Evolutionary conservation across 345 rosid species (phyloP).

Genomic region (Gossypium raimondii): DNA sequence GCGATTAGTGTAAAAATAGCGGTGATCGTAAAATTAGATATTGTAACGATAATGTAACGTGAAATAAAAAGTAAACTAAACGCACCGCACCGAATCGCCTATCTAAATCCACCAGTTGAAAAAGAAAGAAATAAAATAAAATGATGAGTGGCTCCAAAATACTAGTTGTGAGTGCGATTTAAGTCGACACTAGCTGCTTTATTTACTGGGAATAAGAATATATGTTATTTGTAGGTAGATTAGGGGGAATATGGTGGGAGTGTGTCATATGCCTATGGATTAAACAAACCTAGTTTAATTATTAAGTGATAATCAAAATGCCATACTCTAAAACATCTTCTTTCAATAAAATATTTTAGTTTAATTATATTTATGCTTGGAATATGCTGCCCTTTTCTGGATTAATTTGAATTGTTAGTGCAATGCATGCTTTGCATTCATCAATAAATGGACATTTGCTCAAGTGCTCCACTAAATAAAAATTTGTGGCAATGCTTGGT

Average conservation of each 20-base stretch:
- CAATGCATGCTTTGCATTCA: neutral
- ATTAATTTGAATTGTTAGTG: neutral
- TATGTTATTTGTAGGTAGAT: neutral
- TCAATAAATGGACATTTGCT: neutral
- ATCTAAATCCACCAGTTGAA: too few relatives aligned
- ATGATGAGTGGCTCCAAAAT: neutral
- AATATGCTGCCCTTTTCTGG: neutral
- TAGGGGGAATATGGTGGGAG: neutral
- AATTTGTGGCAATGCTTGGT: neutral
- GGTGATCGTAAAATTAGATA: too few relatives aligned
- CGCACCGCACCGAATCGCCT: fast-evolving
- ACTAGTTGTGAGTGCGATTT: neutral
- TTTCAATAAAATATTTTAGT: neutral
- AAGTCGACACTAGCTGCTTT: neutral
- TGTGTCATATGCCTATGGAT: neutral
- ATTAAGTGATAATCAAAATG: neutral
- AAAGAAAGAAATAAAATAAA: neutral
- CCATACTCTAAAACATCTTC: neutral
- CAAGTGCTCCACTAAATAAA: slow-evolving; percentile 8
- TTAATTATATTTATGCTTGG: neutral
- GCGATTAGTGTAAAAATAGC: too few relatives aligned
- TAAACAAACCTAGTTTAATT: neutral
- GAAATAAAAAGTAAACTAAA: too few relatives aligned
- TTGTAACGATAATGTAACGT: too few relatives aligned
- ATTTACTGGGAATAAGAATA: neutral